These are phyloP conservation scores for Cyathus striatus DNA, from an alignment of 768 basidiomycete genomes.

Conservation along the genomic window DNA sequence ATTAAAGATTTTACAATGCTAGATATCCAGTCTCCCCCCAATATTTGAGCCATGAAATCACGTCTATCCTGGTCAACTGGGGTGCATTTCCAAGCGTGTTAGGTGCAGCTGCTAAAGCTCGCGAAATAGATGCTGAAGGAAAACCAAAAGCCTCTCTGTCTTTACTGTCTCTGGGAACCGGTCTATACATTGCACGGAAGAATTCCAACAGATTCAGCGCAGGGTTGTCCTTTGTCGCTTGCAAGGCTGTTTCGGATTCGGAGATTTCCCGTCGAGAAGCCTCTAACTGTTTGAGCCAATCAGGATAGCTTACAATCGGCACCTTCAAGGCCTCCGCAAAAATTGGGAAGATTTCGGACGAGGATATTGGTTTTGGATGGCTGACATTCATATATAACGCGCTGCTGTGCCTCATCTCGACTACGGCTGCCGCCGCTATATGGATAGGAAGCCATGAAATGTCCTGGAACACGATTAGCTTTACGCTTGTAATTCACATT, in stretches of 20 bases:
- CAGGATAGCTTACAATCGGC: constrained; percentile 12
- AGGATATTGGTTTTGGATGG: not conserved
- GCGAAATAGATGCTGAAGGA: not conserved
- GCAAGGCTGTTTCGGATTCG: not conserved
- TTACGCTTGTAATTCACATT: too few species aligned
- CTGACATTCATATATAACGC: not conserved
- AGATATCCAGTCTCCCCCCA: not conserved
- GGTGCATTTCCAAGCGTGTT: not conserved
- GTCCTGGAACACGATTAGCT: not conserved
- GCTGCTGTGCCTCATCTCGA: constrained; percentile 12
- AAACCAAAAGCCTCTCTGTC: constrained; percentile 1
- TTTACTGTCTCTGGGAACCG: not conserved
- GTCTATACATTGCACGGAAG: constrained; percentile 4
- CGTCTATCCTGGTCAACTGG: not conserved
- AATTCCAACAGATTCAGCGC: constrained; percentile 6
- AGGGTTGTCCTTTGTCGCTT: constrained; percentile 1
- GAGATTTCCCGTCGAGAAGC: constrained; percentile 1
- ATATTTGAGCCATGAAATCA: not conserved
- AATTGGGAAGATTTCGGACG: constrained; percentile 6
- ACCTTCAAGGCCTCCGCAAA: constrained; percentile 8
- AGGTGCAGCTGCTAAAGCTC: constrained; percentile 1
- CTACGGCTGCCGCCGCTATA: constrained; percentile 14
- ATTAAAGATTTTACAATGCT: too few species aligned
- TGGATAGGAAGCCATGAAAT: constrained; percentile 19
- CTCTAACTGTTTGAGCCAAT: constrained; percentile 15